phyloP scores from a whole-genome alignment of 2,329 filamentous ascomycete species.

The Trichoderma endophyticum region DNA sequence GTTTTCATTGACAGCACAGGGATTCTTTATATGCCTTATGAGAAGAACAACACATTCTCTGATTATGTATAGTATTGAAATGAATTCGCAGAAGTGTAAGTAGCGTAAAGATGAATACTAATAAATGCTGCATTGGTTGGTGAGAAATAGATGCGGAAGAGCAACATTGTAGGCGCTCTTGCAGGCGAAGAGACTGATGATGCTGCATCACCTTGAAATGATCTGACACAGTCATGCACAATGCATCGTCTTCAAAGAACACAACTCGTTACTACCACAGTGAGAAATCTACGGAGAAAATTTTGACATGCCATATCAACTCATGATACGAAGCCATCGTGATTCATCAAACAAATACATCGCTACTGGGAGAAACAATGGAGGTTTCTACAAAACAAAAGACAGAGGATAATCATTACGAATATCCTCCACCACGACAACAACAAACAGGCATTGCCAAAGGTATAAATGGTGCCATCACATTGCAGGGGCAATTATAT shows the following conservation, averaged over 20 bases:
- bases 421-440: neutral
- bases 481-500: slow-evolving; percentile 36
- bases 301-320: neutral
- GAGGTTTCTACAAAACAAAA: neutral
- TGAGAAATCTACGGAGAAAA: neutral
- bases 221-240: neutral
- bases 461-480: slow-evolving; percentile 28
- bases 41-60: too few species aligned
- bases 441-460: neutral
- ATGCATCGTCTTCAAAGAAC: neutral
- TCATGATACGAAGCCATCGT: neutral
- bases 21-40: too few species aligned
- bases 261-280: neutral
- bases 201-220: neutral
- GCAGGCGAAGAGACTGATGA: neutral
- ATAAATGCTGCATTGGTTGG: neutral
- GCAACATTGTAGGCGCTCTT: neutral
- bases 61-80: too few species aligned
- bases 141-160: neutral
- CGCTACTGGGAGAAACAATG: neutral
- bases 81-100: too few species aligned
- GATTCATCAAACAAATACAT: neutral
- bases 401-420: neutral
- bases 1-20: too few species aligned
- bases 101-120: too few species aligned